phyloP scores from a whole-genome alignment of 1,284 basidiomycete genomes.

The Phellinidium pouzarii region DNA sequence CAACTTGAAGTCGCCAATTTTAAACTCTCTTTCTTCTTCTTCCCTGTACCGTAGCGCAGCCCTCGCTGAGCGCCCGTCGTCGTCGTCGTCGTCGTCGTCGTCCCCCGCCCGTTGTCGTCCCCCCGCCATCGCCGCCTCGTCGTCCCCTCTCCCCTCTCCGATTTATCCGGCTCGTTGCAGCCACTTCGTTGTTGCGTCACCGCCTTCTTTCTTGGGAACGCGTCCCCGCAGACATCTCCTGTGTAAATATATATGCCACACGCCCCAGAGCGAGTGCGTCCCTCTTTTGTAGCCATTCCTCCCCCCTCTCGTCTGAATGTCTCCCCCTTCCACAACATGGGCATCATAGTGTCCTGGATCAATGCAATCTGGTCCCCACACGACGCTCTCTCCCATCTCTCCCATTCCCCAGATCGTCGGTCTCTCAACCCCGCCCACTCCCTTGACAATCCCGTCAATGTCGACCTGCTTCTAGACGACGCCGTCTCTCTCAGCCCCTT shows the following conservation, averaged over 20 bases:
- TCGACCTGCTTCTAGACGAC: background rate
- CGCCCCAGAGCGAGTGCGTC: slow-evolving; percentile 14
- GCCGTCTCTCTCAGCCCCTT: background rate
- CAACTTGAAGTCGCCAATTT: too few species aligned
- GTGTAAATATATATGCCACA: slow-evolving; percentile 14
- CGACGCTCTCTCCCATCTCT: background rate
- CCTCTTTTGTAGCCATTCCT: background rate
- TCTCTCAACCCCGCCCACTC: slow-evolving; percentile 10
- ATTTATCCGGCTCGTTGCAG: too few species aligned
- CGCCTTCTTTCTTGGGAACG: too few species aligned
- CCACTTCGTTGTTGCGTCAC: too few species aligned
- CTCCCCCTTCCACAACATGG: slow-evolving; percentile 14
- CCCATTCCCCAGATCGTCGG: slow-evolving; percentile 11
- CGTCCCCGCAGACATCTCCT: too few species aligned
- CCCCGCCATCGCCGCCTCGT: too few species aligned
- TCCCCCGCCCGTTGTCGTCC: too few species aligned
- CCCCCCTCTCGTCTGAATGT: background rate
- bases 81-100: too few species aligned
- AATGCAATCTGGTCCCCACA: slow-evolving; percentile 8
- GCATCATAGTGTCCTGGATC: slow-evolving; percentile 20
- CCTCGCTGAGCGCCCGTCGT: too few species aligned
- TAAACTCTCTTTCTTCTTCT: background rate
- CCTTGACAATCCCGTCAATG: slow-evolving; percentile 6
- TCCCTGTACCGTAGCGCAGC: too few species aligned
- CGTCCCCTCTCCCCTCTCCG: too few species aligned